Conservation (phyloP, 495 filamentous ascomycete species). For the Aspergillus indologenus region DNA sequence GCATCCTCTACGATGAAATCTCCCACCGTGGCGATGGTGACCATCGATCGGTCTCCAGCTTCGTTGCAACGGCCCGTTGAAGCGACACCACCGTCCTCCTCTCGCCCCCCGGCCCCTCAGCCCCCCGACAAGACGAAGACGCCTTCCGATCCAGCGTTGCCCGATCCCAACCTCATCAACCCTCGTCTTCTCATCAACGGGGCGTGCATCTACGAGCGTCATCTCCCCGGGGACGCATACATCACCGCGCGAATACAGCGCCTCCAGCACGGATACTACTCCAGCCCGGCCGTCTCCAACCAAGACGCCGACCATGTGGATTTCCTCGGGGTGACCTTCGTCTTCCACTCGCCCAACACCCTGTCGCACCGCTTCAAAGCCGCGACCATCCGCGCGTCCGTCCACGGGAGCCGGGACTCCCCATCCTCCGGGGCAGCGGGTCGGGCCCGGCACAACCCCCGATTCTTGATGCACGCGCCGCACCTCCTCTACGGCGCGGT, state of each 20-base stretch:
- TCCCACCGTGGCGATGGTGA: slow-evolving; percentile 12
- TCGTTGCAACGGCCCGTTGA: background rate
- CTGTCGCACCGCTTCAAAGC: slow-evolving; percentile 46
- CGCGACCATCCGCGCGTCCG: slow-evolving; percentile 41
- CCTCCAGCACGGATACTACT: slow-evolving; percentile 51
- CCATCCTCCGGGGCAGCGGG: slow-evolving; percentile 6
- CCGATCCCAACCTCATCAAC: slow-evolving; percentile 41
- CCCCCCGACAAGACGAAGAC: background rate
- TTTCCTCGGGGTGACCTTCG: slow-evolving; percentile 50
- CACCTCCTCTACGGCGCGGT: slow-evolving; percentile 52
- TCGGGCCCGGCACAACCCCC: slow-evolving; percentile 24
- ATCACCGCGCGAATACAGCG: slow-evolving; percentile 50
- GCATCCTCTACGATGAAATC: background rate
- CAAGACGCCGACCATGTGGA: slow-evolving; percentile 43
- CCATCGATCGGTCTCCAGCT: slow-evolving; percentile 11
- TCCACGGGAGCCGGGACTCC: slow-evolving; percentile 24
- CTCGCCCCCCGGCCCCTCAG: background rate
- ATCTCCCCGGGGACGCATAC: slow-evolving; percentile 48
- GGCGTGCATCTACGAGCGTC: slow-evolving; percentile 50
- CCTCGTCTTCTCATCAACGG: slow-evolving; percentile 45
- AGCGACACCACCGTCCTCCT: background rate
- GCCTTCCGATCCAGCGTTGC: slow-evolving; percentile 6
- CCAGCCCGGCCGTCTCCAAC: slow-evolving; percentile 40
- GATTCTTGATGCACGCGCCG: slow-evolving; percentile 51
- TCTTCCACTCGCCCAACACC: slow-evolving; percentile 46